These are phyloP conservation scores for Isatis tinctoria DNA, from an alignment of 345 rosid species.

Conservation along the genomic window DNA sequence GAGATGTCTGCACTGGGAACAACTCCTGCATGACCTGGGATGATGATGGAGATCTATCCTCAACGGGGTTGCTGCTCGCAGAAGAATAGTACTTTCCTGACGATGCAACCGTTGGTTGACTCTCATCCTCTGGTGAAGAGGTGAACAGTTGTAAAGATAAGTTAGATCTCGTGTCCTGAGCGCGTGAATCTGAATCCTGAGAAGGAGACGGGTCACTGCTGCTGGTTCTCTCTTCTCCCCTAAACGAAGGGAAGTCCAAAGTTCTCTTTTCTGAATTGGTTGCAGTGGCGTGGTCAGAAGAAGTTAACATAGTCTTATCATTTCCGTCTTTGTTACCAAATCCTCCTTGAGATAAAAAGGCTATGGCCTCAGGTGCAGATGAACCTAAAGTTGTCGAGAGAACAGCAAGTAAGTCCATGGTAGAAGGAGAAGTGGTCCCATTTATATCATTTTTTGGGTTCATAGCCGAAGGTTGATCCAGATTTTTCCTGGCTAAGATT, in stretches of 20 bases:
- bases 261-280: slow-evolving; percentile 41
- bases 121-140: slow-evolving; percentile 62
- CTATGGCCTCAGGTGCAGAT: slow-evolving; percentile 53
- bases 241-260: slow-evolving; percentile 40
- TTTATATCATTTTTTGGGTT: slow-evolving; percentile 38
- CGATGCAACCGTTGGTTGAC: slow-evolving; percentile 62
- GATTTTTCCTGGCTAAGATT: slow-evolving; percentile 39
- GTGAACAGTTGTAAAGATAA: slow-evolving; percentile 69
- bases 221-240: slow-evolving; percentile 57
- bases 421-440: slow-evolving; percentile 48
- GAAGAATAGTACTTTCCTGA: slow-evolving; percentile 83
- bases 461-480: slow-evolving; percentile 34
- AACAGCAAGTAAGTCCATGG: slow-evolving; percentile 68
- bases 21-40: slow-evolving; percentile 67
- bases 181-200: slow-evolving; percentile 65
- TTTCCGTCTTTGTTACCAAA: slow-evolving; percentile 54
- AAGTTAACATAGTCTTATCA: slow-evolving; percentile 41
- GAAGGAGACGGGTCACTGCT: slow-evolving; percentile 57
- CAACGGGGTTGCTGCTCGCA: slow-evolving; percentile 81
- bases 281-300: slow-evolving; percentile 32
- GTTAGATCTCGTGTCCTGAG: slow-evolving; percentile 49
- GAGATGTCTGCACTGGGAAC: slow-evolving; percentile 63
- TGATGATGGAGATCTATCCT: slow-evolving; percentile 73
- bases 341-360: slow-evolving; percentile 49
- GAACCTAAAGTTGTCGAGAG: slow-evolving; percentile 65